Evolutionary conservation across 2,329 filamentous ascomycete genomes (phyloP).

Genomic region (Talaromyces marneffei): DNA sequence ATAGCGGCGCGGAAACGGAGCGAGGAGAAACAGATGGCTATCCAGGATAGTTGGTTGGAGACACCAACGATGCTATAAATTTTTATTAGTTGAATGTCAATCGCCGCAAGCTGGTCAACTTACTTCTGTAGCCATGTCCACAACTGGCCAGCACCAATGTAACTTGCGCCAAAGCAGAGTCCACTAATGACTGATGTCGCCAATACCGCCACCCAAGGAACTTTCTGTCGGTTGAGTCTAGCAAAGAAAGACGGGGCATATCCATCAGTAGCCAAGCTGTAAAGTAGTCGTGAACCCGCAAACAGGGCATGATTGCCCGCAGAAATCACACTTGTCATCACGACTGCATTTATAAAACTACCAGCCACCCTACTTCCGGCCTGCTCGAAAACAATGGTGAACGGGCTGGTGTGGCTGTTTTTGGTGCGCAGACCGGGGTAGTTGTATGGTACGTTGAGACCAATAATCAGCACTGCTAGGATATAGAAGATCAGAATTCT

Average conservation of each 20-base stretch:
- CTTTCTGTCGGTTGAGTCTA: slow-evolving; percentile 44
- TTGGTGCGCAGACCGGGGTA: slow-evolving; percentile 43
- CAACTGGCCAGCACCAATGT: slow-evolving; percentile 59
- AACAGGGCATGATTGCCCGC: slow-evolving; percentile 57
- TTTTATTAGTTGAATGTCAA: slow-evolving; percentile 1
- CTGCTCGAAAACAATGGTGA: slow-evolving; percentile 57
- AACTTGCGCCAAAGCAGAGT: slow-evolving; percentile 60
- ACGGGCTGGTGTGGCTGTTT: slow-evolving; percentile 46
- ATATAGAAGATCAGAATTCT: slow-evolving; percentile 54
- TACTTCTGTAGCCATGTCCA: slow-evolving; percentile 64
- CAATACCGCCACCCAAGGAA: slow-evolving; percentile 52
- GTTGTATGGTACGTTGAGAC: slow-evolving; percentile 56
- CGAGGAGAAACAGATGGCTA: slow-evolving; percentile 57
- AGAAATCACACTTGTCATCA: slow-evolving; percentile 54
- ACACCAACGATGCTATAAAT: slow-evolving; percentile 54
- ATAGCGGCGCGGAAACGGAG: slow-evolving; percentile 59
- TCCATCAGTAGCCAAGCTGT: slow-evolving; percentile 49
- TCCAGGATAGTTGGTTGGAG: slow-evolving; percentile 62
- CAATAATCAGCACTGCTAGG: slow-evolving; percentile 49
- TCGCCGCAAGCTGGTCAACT: slow-evolving; percentile 15
- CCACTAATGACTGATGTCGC: slow-evolving; percentile 50
- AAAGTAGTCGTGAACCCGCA: slow-evolving; percentile 53
- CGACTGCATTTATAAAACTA: slow-evolving; percentile 57
- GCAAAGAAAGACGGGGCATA: slow-evolving; percentile 54
- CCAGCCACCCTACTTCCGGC: slow-evolving; percentile 52